Percentiles rank a stretch among this genome's conserved stretches.
Conservation (phyloP, 2,329 filamentous ascomycete species). For the Dothistroma pini region DNA sequence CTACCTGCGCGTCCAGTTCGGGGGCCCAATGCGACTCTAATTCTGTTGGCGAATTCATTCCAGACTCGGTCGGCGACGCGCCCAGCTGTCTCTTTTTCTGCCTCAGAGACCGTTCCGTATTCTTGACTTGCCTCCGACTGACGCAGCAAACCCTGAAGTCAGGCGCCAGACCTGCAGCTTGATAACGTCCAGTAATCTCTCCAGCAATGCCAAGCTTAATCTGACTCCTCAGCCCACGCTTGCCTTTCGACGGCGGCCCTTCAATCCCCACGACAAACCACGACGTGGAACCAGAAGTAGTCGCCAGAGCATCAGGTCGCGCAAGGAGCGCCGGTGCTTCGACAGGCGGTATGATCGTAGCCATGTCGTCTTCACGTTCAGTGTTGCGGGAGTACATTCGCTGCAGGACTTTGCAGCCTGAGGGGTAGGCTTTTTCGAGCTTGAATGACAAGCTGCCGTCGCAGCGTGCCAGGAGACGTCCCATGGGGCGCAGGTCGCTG, state of each 20-base stretch:
- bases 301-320: background rate
- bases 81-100: background rate
- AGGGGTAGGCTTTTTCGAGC: background rate
- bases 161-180: background rate
- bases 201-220: background rate
- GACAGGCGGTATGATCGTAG: background rate
- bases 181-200: background rate
- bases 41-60: background rate
- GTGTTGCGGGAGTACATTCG: background rate
- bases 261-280: background rate
- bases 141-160: background rate
- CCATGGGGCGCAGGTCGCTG: background rate
- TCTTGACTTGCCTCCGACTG: background rate
- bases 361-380: background rate
- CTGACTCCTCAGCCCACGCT: background rate
- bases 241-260: background rate
- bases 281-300: background rate
- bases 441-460: background rate
- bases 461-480: background rate
- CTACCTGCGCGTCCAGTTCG: background rate
- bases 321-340: background rate
- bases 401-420: background rate
- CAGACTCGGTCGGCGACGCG: background rate
- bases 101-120: background rate
- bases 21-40: no score